Percentiles rank a stretch among this genome's conserved stretches.
Conservation (phyloP, 78 protist genomes). For the Speleostelium caveatum region DNA sequence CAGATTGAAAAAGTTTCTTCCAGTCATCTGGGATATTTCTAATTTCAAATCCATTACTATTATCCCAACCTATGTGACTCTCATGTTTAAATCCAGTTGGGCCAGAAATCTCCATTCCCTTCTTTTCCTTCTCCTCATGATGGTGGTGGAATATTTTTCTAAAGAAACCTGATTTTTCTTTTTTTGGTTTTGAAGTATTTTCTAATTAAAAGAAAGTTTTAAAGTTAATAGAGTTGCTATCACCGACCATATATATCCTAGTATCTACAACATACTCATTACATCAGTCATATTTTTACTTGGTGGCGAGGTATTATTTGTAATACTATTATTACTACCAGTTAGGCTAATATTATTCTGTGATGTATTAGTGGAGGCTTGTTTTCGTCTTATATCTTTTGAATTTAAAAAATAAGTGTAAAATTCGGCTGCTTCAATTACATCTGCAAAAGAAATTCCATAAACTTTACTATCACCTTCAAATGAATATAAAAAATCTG, state of each 20-base stretch:
- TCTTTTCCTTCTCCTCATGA: conserved; percentile 16
- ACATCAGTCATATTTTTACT: no score
- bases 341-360: no score
- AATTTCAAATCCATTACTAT: conserved; percentile 64
- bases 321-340: not conserved
- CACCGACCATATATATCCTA: no score
- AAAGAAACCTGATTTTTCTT: not conserved
- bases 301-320: not conserved
- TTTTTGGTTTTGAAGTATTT: not conserved
- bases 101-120: conserved; percentile 45
- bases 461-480: conserved; percentile 74
- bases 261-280: no score
- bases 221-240: no score
- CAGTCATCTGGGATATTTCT: conserved; percentile 78
- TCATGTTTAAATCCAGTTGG: conserved; percentile 87
- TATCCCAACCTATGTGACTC: conserved; percentile 71
- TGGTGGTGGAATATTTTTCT: not conserved
- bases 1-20: conserved; percentile 39
- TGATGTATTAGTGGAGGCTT: no score
- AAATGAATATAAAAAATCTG: conserved; percentile 76
- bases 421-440: conserved; percentile 69
- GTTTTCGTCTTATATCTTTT: not conserved
- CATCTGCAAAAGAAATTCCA: conserved; percentile 81
- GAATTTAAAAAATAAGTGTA: conserved; percentile 12
- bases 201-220: not conserved